Base-by-base conservation (phyloP, 169 alveolate species). In the Ichthyophthirius multifiliis region DNA sequence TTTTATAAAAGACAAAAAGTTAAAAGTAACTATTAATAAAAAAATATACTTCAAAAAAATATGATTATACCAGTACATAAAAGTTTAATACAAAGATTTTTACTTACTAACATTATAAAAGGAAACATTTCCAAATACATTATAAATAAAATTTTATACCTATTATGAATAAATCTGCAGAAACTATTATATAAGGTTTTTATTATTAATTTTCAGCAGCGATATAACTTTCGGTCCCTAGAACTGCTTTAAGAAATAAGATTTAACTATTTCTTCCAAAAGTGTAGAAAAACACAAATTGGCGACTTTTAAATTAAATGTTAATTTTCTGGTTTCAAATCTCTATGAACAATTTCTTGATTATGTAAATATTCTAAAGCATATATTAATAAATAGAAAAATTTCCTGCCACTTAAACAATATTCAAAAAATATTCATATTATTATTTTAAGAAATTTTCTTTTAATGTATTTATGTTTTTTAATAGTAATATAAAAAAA, bases 281-380 rank as follows among this genome's bases (percentile, higher is more conserved):
- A 44, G 43, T 10, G 77, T 75, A 34, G 90, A 74, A 48, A 85
- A 90, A 31, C 95, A 93, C 71, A 90, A 90, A 71, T 90, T 93
- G 16, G 91, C 85, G 16, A 90, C 77, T 67, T 87, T 90, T 15
- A 90, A 35, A 27, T 80, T 76, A 55, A 76, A 85, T n/a, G n/a
- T n/a, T n/a, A n/a, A 75, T 94, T 94, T 80, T 94, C 97, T 32
- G 95, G 95, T 73, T 94, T 94, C 12, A 94, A 79, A 81, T 94
- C 97, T 78, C 94, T 63, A 85, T 83, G 95, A 18, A 84, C 85
- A 13, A 91, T 86, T n/a, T 81, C 83, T 20, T 85, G 62, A 45
- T 85, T 77, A 16, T 88, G 90, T 63, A 91, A 46, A 82, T 91
- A 91, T 27, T 91, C 92, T 32, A 91, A 80, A 30, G 94, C 95